Base-by-base conservation (phyloP, 192 early-diverging fungal species). In the Gryganskiella cystojenkinii region DNA sequence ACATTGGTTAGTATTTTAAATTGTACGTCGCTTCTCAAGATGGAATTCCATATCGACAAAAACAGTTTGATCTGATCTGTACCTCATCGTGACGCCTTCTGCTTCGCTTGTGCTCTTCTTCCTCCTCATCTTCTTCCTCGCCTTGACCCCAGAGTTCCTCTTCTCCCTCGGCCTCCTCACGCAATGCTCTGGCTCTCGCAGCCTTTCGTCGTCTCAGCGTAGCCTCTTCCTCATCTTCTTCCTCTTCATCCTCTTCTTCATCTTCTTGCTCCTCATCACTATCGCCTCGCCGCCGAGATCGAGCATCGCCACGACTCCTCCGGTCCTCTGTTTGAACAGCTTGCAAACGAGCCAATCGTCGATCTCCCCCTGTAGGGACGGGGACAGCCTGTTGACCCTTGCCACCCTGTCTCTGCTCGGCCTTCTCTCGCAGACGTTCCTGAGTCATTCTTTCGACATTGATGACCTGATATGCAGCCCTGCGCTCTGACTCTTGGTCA, bases 181-280 rank as follows among this genome's bases (percentile, higher is more conserved):
- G 45, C 43, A 64, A 30, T 1, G 67, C 80, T 43, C 61, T 64
- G 11, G 70, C 79, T 40, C 61, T 56, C 2, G 60, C 56, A 25
- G 71, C 66, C 49, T 78, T 72, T 30, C 69, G 56, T 40, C 69
- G 79, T 49, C 64, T 53, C 28, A 74, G 15, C 6, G 68, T 76
- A n/a, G 54, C 67, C 31, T 81, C 61, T 31, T 89, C 90, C 55
- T 88, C 90, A n/a, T 85, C 84, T 4, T 84, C 85, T 19, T 69
- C 78, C 25, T 87, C 75, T 25, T 60, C 50, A 28, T 65, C 60
- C 13, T 73, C 31, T n/a, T 80, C 63, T 40, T 61, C 40, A 1
- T 55, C 34, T 8, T 37, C 50, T 34, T 51, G 60, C 49, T 24
- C 69, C 58, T 53, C 67, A 52, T 71, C 80, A 58, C 63, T 73